Conservation (phyloP, 2,329 filamentous ascomycete species). For the Penicillium sp. region DNA sequence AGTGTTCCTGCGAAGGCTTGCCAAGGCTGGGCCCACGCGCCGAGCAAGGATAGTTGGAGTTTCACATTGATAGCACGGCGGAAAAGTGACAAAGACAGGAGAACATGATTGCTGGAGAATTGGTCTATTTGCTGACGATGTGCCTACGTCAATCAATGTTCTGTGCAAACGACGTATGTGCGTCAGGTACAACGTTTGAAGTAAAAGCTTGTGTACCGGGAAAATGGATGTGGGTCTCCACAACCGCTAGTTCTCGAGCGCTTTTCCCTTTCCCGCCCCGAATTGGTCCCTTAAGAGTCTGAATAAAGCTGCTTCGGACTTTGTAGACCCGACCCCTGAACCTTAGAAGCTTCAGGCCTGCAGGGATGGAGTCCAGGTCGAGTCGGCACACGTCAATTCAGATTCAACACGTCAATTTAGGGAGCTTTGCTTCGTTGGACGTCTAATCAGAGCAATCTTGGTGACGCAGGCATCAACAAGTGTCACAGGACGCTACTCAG, state of each 20-base stretch:
- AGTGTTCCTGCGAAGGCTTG: conserved; percentile 16
- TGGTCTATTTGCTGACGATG: not conserved
- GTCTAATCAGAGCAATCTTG: too few species aligned
- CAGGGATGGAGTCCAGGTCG: not conserved
- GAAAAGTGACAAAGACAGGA: not conserved
- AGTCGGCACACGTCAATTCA: not conserved
- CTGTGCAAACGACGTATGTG: conserved; percentile 1
- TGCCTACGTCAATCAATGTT: not conserved
- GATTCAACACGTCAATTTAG: too few species aligned
- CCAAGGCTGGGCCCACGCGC: conserved; percentile 23
- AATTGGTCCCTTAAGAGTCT: not conserved
- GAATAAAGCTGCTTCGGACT: conserved; percentile 3
- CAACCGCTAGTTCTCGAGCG: not conserved
- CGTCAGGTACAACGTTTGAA: not conserved
- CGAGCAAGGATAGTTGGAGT: conserved; percentile 16
- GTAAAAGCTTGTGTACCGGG: not conserved
- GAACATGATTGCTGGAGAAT: conserved; percentile 11
- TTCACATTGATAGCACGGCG: conserved; percentile 18
- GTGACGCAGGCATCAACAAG: too few species aligned
- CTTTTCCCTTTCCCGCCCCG: conserved; percentile 4
- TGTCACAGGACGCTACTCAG: too few species aligned
- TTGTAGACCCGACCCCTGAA: conserved; percentile 1
- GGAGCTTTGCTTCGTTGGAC: too few species aligned
- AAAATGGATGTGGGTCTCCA: not conserved
- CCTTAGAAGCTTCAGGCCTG: not conserved